These are phyloP conservation scores for Crithidia bombi DNA, from an alignment of 208 protist species.

Conservation along the genomic window DNA sequence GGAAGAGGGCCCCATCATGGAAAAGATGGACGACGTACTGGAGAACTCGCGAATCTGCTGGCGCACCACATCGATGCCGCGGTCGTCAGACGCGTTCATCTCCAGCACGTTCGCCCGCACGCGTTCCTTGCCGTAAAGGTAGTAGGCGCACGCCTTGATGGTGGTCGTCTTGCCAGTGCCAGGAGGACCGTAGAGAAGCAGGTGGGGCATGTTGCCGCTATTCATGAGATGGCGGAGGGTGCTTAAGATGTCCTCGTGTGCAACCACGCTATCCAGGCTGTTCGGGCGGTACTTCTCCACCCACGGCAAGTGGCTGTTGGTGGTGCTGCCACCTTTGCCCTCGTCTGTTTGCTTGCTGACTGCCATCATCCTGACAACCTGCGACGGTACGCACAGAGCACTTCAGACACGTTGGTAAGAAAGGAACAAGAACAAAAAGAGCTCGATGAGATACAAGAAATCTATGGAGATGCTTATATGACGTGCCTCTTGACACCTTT, in stretches of 20 bases:
- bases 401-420: too few relatives aligned
- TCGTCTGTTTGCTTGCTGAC: constrained; percentile 22
- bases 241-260: constrained; percentile 92
- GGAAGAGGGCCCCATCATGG: constrained; percentile 32
- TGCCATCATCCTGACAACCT: constrained; percentile 25
- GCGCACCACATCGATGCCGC: constrained; percentile 98
- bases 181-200: constrained; percentile 98
- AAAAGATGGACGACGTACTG: constrained; percentile 96
- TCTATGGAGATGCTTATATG: too few relatives aligned
- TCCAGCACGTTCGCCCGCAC: constrained; percentile 90
- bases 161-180: constrained; percentile 93
- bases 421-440: neutral
- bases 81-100: constrained; percentile 99
- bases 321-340: constrained; percentile 26
- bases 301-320: constrained; percentile 77
- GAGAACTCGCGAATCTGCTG: constrained; percentile 98
- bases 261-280: constrained; percentile 90
- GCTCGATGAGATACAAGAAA: too few relatives aligned
- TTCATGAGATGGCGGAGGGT: constrained; percentile 94
- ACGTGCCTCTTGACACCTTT: too few relatives aligned
- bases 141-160: constrained; percentile 84
- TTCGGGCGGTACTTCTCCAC: constrained; percentile 96
- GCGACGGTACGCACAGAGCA: too few relatives aligned
- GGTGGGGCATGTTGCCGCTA: constrained; percentile 95
- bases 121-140: constrained; percentile 95